These are phyloP conservation scores for Carallia brachiata DNA, from an alignment of 345 rosid genomes.

Conservation along the genomic window DNA sequence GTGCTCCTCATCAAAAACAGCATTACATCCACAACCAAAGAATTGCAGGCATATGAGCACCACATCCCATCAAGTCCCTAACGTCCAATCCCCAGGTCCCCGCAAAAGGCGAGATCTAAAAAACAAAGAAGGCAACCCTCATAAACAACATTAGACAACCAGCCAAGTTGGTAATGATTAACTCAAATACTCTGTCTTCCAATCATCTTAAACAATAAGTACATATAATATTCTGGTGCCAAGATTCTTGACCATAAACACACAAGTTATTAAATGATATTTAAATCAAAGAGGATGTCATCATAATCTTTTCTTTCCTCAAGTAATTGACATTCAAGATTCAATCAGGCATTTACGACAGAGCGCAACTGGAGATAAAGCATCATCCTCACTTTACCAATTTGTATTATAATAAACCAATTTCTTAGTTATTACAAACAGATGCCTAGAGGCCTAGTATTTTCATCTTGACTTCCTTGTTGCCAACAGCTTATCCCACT, in stretches of 20 bases:
- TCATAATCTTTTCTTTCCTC: too few species aligned
- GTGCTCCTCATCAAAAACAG: conserved; percentile 40
- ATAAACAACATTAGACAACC: conserved; percentile 38
- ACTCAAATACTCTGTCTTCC: conserved; percentile 5
- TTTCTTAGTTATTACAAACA: too few species aligned
- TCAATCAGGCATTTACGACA: too few species aligned
- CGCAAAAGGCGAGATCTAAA: conserved; percentile 79
- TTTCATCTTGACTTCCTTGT: neutral
- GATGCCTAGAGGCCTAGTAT: too few species aligned
- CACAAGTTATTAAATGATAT: too few species aligned
- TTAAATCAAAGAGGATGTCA: too few species aligned
- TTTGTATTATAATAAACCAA: too few species aligned
- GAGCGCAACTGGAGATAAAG: too few species aligned
- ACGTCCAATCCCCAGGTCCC: conserved; percentile 73
- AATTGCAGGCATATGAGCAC: conserved; percentile 51
- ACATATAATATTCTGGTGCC: neutral
- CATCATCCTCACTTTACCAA: too few species aligned
- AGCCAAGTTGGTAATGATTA: conserved; percentile 25
- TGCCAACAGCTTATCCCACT: neutral
- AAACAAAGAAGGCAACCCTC: conserved; percentile 65
- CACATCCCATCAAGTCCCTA: conserved; percentile 81
- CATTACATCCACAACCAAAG: conserved; percentile 53
- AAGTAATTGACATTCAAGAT: too few species aligned
- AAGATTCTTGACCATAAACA: too few species aligned
- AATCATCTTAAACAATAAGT: conserved; percentile 8